Conservation (phyloP, 805 yeast genomes). For the Candida vartiovaarae region DNA sequence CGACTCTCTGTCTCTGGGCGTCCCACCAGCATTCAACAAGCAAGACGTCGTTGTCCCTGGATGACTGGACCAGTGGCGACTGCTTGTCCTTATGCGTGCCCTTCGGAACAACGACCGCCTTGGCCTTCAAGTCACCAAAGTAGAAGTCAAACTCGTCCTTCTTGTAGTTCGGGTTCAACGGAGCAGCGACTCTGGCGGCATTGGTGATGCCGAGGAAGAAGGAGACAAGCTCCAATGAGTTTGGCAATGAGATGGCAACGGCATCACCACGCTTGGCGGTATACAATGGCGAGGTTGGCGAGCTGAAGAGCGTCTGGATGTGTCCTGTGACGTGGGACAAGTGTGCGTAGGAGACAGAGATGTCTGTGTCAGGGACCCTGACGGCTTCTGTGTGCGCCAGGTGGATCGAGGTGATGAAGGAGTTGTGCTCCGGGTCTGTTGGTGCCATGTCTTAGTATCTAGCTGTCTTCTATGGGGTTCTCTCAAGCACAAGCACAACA, state of each 20-base stretch:
- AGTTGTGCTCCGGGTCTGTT: conserved; percentile 10
- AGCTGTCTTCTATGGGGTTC: too few relatives aligned
- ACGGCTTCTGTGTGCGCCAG: conserved; percentile 36
- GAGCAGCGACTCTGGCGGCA: conserved; percentile 56
- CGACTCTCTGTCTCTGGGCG: conserved; percentile 33
- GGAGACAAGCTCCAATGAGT: conserved; percentile 50
- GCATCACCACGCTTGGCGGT: conserved; percentile 23
- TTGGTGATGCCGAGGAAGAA: conserved; percentile 52
- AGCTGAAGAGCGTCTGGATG: conserved; percentile 40
- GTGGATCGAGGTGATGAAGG: conserved; percentile 31
- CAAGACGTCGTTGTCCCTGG: conserved; percentile 38
- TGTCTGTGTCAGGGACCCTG: conserved; percentile 38
- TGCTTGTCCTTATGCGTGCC: conserved; percentile 33
- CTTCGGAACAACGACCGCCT: conserved; percentile 49
- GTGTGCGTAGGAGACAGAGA: conserved; percentile 36
- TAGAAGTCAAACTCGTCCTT: conserved; percentile 58
- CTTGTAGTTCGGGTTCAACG: conserved; percentile 58
- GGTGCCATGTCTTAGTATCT: not conserved
- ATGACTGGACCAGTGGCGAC: conserved; percentile 43
- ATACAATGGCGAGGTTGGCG: conserved; percentile 35
- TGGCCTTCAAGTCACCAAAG: conserved; percentile 51
- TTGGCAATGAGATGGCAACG: conserved; percentile 55
- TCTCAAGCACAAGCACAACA: too few relatives aligned
- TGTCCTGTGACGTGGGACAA: conserved; percentile 39
- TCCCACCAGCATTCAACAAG: conserved; percentile 49